Base-by-base conservation (phyloP, 73 alveolate species). In the Effrenium voratum region DNA sequence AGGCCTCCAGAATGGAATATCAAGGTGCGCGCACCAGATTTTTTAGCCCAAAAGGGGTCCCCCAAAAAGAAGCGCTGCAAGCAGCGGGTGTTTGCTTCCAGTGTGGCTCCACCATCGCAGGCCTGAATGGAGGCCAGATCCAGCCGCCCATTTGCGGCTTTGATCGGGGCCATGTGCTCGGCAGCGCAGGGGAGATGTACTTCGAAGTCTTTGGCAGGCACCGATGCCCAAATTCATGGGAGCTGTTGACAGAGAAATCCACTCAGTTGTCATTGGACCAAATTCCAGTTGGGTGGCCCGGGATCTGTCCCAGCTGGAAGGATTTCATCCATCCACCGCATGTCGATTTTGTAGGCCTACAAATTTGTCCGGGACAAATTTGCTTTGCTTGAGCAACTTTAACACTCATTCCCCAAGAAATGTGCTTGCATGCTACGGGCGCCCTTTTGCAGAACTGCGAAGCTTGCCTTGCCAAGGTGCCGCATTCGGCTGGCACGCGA, bases 151-250 rank as follows among this genome's bases (percentile, higher is more conserved):
- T 68, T 38, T 68, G n/a, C 41, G 80, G 44, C 38, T 85, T 85
- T 59, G 49, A 38, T 57, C 75, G 80, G 45, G 94, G 94, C 45
- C 94, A 85, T 41, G 36, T 32, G 49, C 80, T 85, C 38, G 94
- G 94, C 26, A 82, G 81, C 8, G 94, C 94, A 55, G 94, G 94
- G 4, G 94, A 85, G 40, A 46, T 85, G 32, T 85, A 85, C 30
- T 85, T 85, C n/a, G 94, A 85, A 85, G 83, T 85, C 36, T 22
- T 10, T 30, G 94, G 94, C 70, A 73, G 70, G 47, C 44, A 24
- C 52, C 34, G 90, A 79, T 79, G 24, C 90, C 63, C 46, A 66
- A 44, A 3, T 79, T 66, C 66, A 79, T 79, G 66, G 45, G 45
- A 5, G 26, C 66, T 22, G 30, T 66, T 3, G 90, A 79, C n/a